Percentiles rank a stretch among this genome's conserved stretches.
Conservation (phyloP, 2,329 filamentous ascomycete genomes). For the Sclerotinia sclerotiorum region DNA sequence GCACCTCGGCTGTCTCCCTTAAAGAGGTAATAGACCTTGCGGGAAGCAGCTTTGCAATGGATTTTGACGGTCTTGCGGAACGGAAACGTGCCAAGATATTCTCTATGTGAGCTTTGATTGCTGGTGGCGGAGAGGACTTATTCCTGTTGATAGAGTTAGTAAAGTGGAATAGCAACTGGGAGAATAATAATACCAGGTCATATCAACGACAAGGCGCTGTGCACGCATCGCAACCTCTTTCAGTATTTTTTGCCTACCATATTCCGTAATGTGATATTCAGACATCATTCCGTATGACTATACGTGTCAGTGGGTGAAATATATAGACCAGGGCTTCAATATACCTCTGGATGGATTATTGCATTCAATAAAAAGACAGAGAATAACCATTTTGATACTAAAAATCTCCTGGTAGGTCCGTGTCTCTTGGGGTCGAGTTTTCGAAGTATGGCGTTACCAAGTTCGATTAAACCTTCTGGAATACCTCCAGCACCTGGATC, state of each 20-base stretch:
- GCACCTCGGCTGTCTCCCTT: slow-evolving; percentile 74
- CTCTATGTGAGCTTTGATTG: slow-evolving; percentile 68
- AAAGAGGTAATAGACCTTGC: slow-evolving; percentile 71
- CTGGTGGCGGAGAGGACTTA: slow-evolving; percentile 61
- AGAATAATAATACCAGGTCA: slow-evolving; percentile 53
- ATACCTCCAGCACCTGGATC: slow-evolving; percentile 82
- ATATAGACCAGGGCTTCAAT: slow-evolving; percentile 27
- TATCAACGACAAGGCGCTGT: slow-evolving; percentile 75
- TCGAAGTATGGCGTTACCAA: slow-evolving; percentile 79
- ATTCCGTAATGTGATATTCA: slow-evolving; percentile 89
- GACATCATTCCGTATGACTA: slow-evolving; percentile 67
- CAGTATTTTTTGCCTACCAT: slow-evolving; percentile 78
- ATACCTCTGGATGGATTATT: slow-evolving; percentile 84
- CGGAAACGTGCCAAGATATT: slow-evolving; percentile 66
- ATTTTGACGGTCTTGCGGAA: slow-evolving; percentile 44
- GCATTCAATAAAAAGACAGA: slow-evolving; percentile 81
- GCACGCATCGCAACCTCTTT: slow-evolving; percentile 79
- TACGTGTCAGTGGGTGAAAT: slow-evolving; percentile 27
- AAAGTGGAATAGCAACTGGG: not conserved
- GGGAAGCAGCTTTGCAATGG: slow-evolving; percentile 61
- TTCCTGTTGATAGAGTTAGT: slow-evolving; percentile 43
- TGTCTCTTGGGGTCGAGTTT: slow-evolving; percentile 73
- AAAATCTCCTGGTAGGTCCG: slow-evolving; percentile 74
- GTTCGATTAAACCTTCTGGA: slow-evolving; percentile 78
- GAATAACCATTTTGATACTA: slow-evolving; percentile 91